These are phyloP conservation scores for Trichophaea hybrida DNA, from an alignment of 2,329 filamentous ascomycete species.

Conservation along the genomic window DNA sequence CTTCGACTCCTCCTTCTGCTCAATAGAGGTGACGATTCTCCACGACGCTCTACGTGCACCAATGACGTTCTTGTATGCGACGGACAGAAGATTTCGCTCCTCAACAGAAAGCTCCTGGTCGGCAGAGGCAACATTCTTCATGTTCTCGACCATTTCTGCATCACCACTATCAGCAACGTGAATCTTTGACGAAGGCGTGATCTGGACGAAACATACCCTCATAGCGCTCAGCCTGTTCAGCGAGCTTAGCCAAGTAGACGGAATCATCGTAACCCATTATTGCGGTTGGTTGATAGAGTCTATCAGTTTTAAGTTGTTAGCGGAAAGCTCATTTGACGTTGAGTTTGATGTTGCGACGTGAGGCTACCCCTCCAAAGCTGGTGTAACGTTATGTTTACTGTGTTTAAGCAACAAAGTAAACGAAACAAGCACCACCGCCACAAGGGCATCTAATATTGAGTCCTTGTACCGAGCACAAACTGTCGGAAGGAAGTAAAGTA, in stretches of 20 bases:
- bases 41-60: slow-evolving; percentile 95
- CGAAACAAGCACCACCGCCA: not conserved
- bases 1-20: slow-evolving; percentile 99
- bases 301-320: slow-evolving; percentile 11
- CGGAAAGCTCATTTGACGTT: not conserved
- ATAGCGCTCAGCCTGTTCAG: slow-evolving; percentile 99
- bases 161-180: slow-evolving; percentile 8
- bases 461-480: not conserved
- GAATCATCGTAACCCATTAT: slow-evolving; percentile 99
- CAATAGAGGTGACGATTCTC: slow-evolving; percentile 99
- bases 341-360: not conserved
- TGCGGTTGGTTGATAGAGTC: slow-evolving; percentile 29
- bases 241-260: slow-evolving; percentile 98
- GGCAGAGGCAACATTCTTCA: slow-evolving; percentile 93
- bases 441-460: not conserved
- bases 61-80: slow-evolving; percentile 99
- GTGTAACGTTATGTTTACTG: slow-evolving; percentile 3
- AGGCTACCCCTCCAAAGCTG: slow-evolving; percentile 5
- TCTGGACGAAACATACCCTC: slow-evolving; percentile 57
- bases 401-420: not conserved
- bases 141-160: slow-evolving; percentile 98
- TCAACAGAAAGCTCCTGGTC: slow-evolving; percentile 40
- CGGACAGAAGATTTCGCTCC: slow-evolving; percentile 68
- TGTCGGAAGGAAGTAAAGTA: not conserved
- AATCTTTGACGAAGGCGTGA: not conserved